These are phyloP conservation scores for Pezicula neosporulosa DNA, from an alignment of 2,329 filamentous ascomycete species.

Conservation along the genomic window DNA sequence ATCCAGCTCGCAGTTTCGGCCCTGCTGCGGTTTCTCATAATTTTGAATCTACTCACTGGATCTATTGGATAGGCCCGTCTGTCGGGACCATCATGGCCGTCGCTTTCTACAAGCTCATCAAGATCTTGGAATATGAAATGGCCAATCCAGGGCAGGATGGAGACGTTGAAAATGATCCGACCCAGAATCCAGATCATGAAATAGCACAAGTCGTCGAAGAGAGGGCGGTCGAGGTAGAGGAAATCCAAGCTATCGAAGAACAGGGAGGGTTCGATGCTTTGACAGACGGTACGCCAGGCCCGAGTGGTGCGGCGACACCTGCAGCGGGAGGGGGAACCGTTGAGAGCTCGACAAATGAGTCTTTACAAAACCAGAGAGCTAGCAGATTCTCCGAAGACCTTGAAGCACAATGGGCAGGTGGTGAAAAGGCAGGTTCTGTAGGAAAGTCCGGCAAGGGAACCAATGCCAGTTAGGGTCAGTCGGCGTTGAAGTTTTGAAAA, in stretches of 20 bases:
- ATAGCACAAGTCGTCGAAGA: neutral
- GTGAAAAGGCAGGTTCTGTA: no score
- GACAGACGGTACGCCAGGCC: neutral
- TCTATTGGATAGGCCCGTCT: conserved; percentile 38
- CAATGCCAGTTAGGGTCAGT: no score
- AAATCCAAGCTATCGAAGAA: neutral
- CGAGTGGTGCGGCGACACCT: neutral
- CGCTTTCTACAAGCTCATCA: conserved; percentile 42
- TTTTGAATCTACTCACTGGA: conserved; percentile 41
- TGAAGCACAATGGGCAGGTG: no score
- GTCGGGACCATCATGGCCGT: conserved; percentile 43
- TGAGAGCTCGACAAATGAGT: no score
- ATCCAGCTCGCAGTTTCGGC: conserved; percentile 41
- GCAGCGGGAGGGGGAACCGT: no score
- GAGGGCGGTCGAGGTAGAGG: neutral
- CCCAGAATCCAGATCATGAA: conserved; percentile 2
- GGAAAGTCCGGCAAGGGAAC: no score
- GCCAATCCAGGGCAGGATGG: conserved; percentile 46
- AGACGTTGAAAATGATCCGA: conserved; percentile 4
- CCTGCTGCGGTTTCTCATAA: conserved; percentile 38
- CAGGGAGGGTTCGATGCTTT: neutral
- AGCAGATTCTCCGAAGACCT: no score
- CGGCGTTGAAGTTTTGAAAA: no score
- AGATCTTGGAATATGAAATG: conserved; percentile 43
- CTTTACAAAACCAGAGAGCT: no score